phyloP scores from a whole-genome alignment of 2,329 filamentous ascomycete species.

The Triangularia verruculosa region DNA sequence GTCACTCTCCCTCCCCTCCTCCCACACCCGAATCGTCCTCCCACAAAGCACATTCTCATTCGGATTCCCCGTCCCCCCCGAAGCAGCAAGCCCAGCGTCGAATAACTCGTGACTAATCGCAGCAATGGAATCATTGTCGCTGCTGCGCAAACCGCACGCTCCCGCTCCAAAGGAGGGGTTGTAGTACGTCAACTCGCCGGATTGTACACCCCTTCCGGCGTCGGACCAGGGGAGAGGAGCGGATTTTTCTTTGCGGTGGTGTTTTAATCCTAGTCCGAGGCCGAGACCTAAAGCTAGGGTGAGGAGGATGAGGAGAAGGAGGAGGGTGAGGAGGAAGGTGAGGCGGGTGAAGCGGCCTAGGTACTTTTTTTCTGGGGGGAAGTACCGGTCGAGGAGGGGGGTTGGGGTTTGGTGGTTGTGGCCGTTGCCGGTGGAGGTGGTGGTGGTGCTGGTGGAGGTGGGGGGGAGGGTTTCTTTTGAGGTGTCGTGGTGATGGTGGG shows the following conservation, averaged over 20 bases:
- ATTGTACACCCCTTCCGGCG: slow-evolving; percentile 36
- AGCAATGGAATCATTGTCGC: slow-evolving; percentile 56
- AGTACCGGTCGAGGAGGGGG: slow-evolving; percentile 4
- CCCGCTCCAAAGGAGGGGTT: slow-evolving; percentile 53
- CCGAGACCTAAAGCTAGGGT: slow-evolving; percentile 21
- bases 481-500: not conserved
- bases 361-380: slow-evolving; percentile 12
- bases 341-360: slow-evolving; percentile 9
- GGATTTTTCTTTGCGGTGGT: not conserved
- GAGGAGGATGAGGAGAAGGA: slow-evolving; percentile 8
- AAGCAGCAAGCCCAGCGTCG: slow-evolving; percentile 49
- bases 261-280: slow-evolving; percentile 11
- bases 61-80: slow-evolving; percentile 25
- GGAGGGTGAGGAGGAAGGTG: slow-evolving; percentile 13
- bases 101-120: slow-evolving; percentile 67
- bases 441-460: slow-evolving; percentile 1
- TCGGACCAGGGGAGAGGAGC: slow-evolving; percentile 12
- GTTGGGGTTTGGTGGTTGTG: not conserved
- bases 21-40: slow-evolving; percentile 58
- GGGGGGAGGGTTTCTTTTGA: not conserved
- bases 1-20: slow-evolving; percentile 40
- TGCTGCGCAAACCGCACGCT: slow-evolving; percentile 62
- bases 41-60: slow-evolving; percentile 69
- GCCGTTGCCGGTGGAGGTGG: slow-evolving; percentile 4
- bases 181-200: slow-evolving; percentile 70